A percentile compares a stretch with the other conserved stretches of the same genome.
Evolutionary conservation across 2,329 filamentous ascomycete species (phyloP).

Genomic region (Scorias spongiosa): DNA sequence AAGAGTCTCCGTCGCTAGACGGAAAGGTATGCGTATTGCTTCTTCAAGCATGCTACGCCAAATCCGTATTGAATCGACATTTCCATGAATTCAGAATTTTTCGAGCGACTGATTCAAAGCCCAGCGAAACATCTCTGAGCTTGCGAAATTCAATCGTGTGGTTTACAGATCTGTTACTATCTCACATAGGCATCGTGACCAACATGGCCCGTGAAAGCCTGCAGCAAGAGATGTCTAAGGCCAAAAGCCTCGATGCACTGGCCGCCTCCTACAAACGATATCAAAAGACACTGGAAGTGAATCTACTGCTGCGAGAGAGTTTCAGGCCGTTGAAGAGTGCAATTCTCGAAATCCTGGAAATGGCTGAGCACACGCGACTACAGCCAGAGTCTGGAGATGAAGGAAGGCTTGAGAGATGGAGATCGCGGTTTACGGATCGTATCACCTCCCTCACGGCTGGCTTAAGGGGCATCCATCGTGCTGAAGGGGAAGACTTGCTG

Average conservation of each 20-base stretch:
- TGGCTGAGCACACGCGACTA: no score
- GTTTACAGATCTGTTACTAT: slow-evolving; percentile 61
- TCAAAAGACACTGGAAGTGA: slow-evolving; percentile 45
- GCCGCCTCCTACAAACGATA: slow-evolving; percentile 52
- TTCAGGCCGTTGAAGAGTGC: slow-evolving; percentile 56
- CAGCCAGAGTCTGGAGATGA: slow-evolving; percentile 55
- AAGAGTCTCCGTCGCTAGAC: slow-evolving; percentile 49
- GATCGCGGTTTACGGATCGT: slow-evolving; percentile 40
- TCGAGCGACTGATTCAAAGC: slow-evolving; percentile 26
- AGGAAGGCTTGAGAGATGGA: slow-evolving; percentile 1
- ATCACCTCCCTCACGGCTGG: slow-evolving; percentile 58
- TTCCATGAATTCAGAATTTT: slow-evolving; percentile 17
- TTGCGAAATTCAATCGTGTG: slow-evolving; percentile 46
- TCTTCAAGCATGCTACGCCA: slow-evolving; percentile 60
- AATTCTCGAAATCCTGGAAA: slow-evolving; percentile 60
- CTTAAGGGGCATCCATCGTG: slow-evolving; percentile 58
- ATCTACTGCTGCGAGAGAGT: slow-evolving; percentile 54
- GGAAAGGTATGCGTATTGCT: slow-evolving; percentile 60
- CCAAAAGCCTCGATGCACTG: slow-evolving; percentile 70
- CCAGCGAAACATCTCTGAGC: slow-evolving; percentile 14
- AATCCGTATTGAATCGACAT: slow-evolving; percentile 46
- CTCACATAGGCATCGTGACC: slow-evolving; percentile 61
- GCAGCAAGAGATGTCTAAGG: slow-evolving; percentile 38
- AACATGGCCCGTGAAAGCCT: slow-evolving; percentile 44
- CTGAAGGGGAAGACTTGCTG: slow-evolving; percentile 58